phyloP scores from a whole-genome alignment of 139 green algal genomes.

The Pseudopediastrum boryanum region DNA sequence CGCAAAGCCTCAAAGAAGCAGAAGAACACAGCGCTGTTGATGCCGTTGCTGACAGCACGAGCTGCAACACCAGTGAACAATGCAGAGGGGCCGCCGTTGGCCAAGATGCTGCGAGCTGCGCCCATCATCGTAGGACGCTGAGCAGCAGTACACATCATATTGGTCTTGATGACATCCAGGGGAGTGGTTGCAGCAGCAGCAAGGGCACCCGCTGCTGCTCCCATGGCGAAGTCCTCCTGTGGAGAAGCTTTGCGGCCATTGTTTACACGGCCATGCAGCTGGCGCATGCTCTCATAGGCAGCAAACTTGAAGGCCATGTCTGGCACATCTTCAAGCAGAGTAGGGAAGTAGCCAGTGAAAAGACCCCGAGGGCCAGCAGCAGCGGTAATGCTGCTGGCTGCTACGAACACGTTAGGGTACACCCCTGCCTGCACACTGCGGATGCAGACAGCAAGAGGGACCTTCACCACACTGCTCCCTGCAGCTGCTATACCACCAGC shows the following conservation, averaged over 20 bases:
- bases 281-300: conserved; percentile 76
- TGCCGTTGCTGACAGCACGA: conserved; percentile 75
- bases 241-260: conserved; percentile 14
- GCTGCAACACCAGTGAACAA: conserved; percentile 71
- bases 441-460: conserved; percentile 87
- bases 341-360: conserved; percentile 85
- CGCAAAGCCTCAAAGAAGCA: conserved; percentile 82
- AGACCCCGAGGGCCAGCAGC: conserved; percentile 71
- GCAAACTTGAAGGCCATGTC: conserved; percentile 94
- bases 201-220: conserved; percentile 72
- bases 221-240: conserved; percentile 83
- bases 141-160: conserved; percentile 86
- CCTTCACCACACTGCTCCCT: conserved; percentile 84
- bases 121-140: conserved; percentile 59
- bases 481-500: conserved; percentile 76
- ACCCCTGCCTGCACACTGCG: conserved; percentile 82
- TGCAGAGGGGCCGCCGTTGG: conserved; percentile 40
- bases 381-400: conserved; percentile 58
- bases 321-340: conserved; percentile 86
- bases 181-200: conserved; percentile 85
- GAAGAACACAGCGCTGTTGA: conserved; percentile 91
- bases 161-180: conserved; percentile 94
- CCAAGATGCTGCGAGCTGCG: conserved; percentile 33
- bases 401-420: conserved; percentile 77
- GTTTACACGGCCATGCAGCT: conserved; percentile 53